Evolutionary conservation across 192 early-diverging fungal species (phyloP).

Genomic region (Diversispora eburnea): DNA sequence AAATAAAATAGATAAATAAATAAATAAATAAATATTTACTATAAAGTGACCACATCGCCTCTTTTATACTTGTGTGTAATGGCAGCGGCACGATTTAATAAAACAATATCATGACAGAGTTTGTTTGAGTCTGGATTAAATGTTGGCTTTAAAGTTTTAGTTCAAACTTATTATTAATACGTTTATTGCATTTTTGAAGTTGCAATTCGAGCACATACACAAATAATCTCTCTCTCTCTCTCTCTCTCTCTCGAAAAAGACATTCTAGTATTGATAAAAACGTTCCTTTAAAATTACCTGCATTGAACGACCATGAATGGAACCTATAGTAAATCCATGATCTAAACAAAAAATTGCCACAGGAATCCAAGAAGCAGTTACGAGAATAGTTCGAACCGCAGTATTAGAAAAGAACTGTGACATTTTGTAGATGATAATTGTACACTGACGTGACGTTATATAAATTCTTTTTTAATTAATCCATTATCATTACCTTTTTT

Average conservation of each 20-base stretch:
- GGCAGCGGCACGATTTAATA: conserved; percentile 58
- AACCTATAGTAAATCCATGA: conserved; percentile 48
- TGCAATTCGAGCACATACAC: not conserved
- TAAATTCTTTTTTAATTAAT: no score
- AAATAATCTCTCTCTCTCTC: not conserved
- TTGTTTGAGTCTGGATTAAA: conserved; percentile 72
- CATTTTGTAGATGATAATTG: not conserved
- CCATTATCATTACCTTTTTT: no score
- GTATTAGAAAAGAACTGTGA: conserved; percentile 1
- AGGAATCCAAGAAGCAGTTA: conserved; percentile 46
- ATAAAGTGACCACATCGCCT: conserved; percentile 68
- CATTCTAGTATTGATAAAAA: not conserved
- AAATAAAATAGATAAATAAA: conserved; percentile 1
- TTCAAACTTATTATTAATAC: not conserved
- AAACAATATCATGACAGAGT: conserved; percentile 61
- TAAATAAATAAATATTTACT: conserved; percentile 30
- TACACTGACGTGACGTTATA: no score
- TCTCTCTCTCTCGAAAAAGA: no score
- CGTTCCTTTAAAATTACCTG: conserved; percentile 41
- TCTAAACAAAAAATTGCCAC: conserved; percentile 48
- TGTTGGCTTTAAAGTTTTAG: conserved; percentile 48
- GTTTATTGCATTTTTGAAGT: not conserved
- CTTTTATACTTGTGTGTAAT: conserved; percentile 46
- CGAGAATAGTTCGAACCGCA: conserved; percentile 17
- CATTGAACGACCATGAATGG: conserved; percentile 53